These are phyloP conservation scores for Geotrichum carabidarum DNA, from an alignment of 1,139 yeast genomes.

Conservation along the genomic window DNA sequence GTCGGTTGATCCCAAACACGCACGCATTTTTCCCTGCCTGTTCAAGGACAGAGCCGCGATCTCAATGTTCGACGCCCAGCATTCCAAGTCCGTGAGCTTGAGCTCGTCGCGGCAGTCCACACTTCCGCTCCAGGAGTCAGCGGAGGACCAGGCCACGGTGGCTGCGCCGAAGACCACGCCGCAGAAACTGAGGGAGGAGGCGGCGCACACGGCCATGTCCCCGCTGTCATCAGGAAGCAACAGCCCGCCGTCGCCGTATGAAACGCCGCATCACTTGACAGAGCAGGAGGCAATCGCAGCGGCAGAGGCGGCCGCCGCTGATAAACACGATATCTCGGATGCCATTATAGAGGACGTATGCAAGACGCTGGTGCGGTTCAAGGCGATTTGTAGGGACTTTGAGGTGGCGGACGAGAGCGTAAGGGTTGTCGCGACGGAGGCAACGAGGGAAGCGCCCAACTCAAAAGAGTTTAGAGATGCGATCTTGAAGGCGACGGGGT, in stretches of 20 bases:
- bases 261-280: background rate
- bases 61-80: constrained; percentile 52
- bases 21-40: constrained; percentile 64
- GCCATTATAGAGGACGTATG: constrained; percentile 53
- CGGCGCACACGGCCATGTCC: constrained; percentile 15
- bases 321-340: constrained; percentile 50
- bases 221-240: constrained; percentile 3
- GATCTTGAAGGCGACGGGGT: constrained; percentile 51
- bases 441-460: constrained; percentile 59
- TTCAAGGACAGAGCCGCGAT: constrained; percentile 65
- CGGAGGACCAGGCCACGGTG: constrained; percentile 28
- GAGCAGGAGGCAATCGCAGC: constrained; percentile 17
- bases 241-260: constrained; percentile 2
- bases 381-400: constrained; percentile 59
- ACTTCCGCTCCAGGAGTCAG: constrained; percentile 36
- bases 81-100: constrained; percentile 11
- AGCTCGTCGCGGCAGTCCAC: constrained; percentile 3
- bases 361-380: constrained; percentile 56
- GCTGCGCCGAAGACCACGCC: constrained; percentile 16
- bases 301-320: constrained; percentile 29
- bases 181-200: constrained; percentile 13
- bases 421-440: constrained; percentile 61
- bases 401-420: constrained; percentile 57
- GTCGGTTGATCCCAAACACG: constrained; percentile 58
- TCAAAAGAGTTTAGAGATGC: constrained; percentile 51